A percentile compares a stretch with the other conserved stretches of the same genome.
These are phyloP conservation scores for Citrus mangshanensis DNA, from an alignment of 345 rosid genomes.

Conservation along the genomic window DNA sequence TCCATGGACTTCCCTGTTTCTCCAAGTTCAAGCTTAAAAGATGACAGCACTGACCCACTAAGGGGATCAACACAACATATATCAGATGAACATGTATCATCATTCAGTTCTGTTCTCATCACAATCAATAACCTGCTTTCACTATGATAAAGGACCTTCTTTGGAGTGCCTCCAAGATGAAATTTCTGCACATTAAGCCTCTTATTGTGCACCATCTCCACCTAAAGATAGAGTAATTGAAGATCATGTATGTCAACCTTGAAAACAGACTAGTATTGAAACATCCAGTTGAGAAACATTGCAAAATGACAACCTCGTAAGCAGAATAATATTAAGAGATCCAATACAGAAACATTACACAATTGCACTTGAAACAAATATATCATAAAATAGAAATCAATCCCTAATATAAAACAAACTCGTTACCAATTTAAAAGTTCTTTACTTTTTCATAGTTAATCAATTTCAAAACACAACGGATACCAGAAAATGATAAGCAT, in stretches of 20 bases:
- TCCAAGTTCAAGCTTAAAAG: constrained; percentile 68
- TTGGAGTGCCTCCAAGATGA: constrained; percentile 92
- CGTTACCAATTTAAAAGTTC: neutral
- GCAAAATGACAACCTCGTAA: too few species aligned
- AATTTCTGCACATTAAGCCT: constrained; percentile 92
- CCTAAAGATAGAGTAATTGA: constrained; percentile 41
- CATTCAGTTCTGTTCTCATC: constrained; percentile 82
- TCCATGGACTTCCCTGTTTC: constrained; percentile 96
- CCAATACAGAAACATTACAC: neutral
- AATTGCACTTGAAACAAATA: neutral
- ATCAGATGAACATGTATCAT: constrained; percentile 65
- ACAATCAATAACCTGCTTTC: constrained; percentile 84
- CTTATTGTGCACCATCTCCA: constrained; percentile 88
- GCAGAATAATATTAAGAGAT: neutral
- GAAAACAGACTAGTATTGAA: constrained; percentile 4
- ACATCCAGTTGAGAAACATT: too few species aligned
- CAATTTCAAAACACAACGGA: neutral
- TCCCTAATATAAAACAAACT: neutral
- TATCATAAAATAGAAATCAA: neutral
- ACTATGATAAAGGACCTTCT: constrained; percentile 85
- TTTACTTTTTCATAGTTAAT: neutral
- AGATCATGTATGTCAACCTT: constrained; percentile 22
- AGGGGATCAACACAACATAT: constrained; percentile 86
- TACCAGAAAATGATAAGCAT: neutral
- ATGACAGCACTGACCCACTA: constrained; percentile 69